These are phyloP conservation scores for Termitomyces sp. DNA, from an alignment of 768 basidiomycete species.

Conservation along the genomic window DNA sequence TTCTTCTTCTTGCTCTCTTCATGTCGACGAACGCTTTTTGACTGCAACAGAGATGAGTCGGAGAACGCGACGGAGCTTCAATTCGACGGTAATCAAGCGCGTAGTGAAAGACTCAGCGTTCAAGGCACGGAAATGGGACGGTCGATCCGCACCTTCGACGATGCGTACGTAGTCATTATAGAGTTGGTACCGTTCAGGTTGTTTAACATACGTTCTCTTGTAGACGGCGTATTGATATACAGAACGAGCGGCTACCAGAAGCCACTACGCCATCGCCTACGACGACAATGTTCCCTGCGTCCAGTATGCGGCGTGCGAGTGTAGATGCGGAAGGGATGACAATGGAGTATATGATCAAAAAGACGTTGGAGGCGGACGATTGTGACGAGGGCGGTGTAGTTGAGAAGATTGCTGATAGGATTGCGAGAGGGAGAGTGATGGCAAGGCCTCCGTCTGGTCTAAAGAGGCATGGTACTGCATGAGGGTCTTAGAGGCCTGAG, in stretches of 20 bases:
- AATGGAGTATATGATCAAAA: conserved; percentile 65
- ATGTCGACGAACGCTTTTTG: background rate
- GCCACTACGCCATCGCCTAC: conserved; percentile 31
- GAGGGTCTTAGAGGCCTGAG: background rate
- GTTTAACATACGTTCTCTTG: background rate
- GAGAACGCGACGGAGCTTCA: conserved; percentile 72
- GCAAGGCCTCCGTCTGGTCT: conserved; percentile 44
- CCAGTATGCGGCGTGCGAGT: conserved; percentile 52
- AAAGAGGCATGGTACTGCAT: conserved; percentile 63
- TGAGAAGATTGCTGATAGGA: conserved; percentile 57
- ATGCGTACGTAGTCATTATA: conserved; percentile 46
- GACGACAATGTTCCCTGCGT: conserved; percentile 49
- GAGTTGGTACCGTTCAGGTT: background rate
- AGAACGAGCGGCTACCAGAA: conserved; percentile 70
- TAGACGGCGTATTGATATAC: conserved; percentile 67
- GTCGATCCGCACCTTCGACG: conserved; percentile 67
- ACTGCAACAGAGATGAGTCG: conserved; percentile 57
- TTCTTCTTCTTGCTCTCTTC: background rate
- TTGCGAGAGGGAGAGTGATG: conserved; percentile 45
- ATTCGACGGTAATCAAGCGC: conserved; percentile 23
- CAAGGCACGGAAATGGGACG: conserved; percentile 53
- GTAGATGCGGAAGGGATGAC: conserved; percentile 38
- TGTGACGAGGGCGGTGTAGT: conserved; percentile 45
- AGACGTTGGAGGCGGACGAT: conserved; percentile 54
- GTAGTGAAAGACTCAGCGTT: conserved; percentile 52